These are phyloP conservation scores for Catharanthus roseus DNA, from an alignment of 257 asterid genomes.

Conservation along the genomic window DNA sequence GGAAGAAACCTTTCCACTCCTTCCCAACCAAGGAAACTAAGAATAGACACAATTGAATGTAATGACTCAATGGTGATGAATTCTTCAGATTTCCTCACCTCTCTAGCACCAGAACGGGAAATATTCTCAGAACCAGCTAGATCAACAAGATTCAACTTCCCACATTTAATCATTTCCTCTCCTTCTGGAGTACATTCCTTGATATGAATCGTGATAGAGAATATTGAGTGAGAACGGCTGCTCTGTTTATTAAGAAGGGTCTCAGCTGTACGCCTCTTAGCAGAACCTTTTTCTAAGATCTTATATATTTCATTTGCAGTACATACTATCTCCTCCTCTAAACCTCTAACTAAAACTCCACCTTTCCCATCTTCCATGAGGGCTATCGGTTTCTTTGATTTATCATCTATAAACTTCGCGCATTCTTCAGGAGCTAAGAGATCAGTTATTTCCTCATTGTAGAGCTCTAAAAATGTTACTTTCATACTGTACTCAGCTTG, in stretches of 20 bases:
- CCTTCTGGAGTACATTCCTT: constrained; percentile 98
- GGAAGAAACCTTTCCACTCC: not conserved
- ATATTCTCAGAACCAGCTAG: constrained; percentile 98
- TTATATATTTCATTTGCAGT: constrained; percentile 90
- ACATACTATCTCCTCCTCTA: constrained; percentile 96
- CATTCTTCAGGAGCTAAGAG: constrained; percentile 89
- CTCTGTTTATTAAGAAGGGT: constrained; percentile 98
- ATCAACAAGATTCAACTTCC: constrained; percentile 95
- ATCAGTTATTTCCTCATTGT: constrained; percentile 94
- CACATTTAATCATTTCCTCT: constrained; percentile 95
- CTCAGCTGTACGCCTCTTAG: constrained; percentile 96
- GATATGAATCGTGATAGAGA: constrained; percentile 92
- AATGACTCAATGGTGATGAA: constrained; percentile 8
- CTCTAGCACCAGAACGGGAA: constrained; percentile 98
- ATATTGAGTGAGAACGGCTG: constrained; percentile 96
- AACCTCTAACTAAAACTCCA: constrained; percentile 89
- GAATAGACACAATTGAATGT: not conserved
- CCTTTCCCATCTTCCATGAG: constrained; percentile 99
- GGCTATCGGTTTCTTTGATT: constrained; percentile 89
- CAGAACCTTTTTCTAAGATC: constrained; percentile 92
- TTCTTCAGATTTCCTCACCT: constrained; percentile 46
- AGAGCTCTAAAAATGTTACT: constrained; percentile 86
- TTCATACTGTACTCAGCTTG: constrained; percentile 93
- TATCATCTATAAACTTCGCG: constrained; percentile 67
- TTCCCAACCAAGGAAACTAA: constrained; percentile 1